Percentiles rank a stretch among this genome's conserved stretches.
Evolutionary conservation across 129 eudicot genomes (phyloP).

Genomic region (Ambrosia artemisiifolia): DNA sequence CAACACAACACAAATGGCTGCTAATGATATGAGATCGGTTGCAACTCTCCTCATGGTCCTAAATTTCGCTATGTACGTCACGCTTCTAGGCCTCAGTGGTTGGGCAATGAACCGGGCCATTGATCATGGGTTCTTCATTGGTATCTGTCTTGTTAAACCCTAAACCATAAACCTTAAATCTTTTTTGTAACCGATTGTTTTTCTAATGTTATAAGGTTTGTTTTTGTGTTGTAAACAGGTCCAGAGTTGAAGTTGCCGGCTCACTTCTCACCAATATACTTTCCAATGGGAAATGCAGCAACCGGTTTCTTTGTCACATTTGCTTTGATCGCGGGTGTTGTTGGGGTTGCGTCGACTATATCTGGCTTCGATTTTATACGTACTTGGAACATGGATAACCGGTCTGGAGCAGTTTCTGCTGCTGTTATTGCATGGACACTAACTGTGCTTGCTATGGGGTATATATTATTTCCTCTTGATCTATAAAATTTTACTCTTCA

Average conservation of each 20-base stretch:
- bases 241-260: conserved; percentile 68
- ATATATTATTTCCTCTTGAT: conserved; percentile 4
- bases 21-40: conserved; percentile 45
- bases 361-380: conserved; percentile 60
- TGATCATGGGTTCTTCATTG: conserved; percentile 75
- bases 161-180: conserved; percentile 7
- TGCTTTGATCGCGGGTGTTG: conserved; percentile 80
- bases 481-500: background rate
- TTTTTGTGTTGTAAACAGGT: conserved; percentile 40
- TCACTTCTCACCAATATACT: conserved; percentile 87
- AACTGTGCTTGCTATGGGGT: conserved; percentile 91
- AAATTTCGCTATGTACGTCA: conserved; percentile 80
- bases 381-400: conserved; percentile 49
- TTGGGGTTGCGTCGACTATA: conserved; percentile 64
- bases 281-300: conserved; percentile 97
- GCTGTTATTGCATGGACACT: conserved; percentile 81
- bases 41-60: conserved; percentile 67
- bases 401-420: conserved; percentile 66
- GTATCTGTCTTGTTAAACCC: conserved; percentile 28
- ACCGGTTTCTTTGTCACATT: conserved; percentile 85
- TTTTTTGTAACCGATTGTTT: background rate
- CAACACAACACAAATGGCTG: conserved; percentile 56
- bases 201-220: conserved; percentile 1
- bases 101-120: conserved; percentile 86
- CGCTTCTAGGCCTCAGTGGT: conserved; percentile 70